Percentiles rank a stretch among this genome's conserved stretches.
Conservation (phyloP, 169 alveolate genomes). For the Plasmodium malariae region DNA sequence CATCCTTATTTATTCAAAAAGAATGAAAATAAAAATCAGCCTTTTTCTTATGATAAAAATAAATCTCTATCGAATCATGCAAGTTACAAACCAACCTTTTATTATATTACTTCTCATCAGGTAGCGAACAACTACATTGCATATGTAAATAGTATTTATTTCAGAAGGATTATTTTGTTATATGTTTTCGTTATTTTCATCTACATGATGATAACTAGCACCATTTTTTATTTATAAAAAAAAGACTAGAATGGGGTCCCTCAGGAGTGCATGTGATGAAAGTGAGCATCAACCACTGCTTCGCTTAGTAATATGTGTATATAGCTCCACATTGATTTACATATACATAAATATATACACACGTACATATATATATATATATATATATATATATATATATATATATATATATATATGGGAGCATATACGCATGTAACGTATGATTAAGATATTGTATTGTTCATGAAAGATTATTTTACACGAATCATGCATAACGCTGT, state of each 20-base stretch:
- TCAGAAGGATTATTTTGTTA: constrained; percentile 34
- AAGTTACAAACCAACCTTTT: constrained; percentile 13
- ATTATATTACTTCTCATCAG: constrained; percentile 31
- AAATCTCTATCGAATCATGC: neutral
- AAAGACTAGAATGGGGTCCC: neutral
- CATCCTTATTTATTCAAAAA: neutral
- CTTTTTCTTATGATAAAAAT: neutral
- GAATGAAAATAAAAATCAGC: constrained; percentile 1
- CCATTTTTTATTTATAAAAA: neutral
- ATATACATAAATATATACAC: too few species aligned
- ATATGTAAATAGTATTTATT: constrained; percentile 43
- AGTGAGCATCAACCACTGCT: too few species aligned
- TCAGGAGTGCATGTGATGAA: neutral
- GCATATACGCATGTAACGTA: too few species aligned
- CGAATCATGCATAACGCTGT: too few species aligned
- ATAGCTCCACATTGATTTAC: too few species aligned
- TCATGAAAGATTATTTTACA: too few species aligned
- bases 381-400: too few species aligned
- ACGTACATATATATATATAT: too few species aligned
- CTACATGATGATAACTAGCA: constrained; percentile 2
- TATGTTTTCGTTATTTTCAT: constrained; percentile 36
- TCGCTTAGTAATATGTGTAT: too few species aligned
- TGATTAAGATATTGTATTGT: too few species aligned
- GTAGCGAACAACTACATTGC: constrained; percentile 41
- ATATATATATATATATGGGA: too few species aligned